Percentiles rank a stretch among this genome's conserved stretches.
Evolutionary conservation across 495 filamentous ascomycete genomes (phyloP).

Genomic region (Annulohypoxylon maeteangense): DNA sequence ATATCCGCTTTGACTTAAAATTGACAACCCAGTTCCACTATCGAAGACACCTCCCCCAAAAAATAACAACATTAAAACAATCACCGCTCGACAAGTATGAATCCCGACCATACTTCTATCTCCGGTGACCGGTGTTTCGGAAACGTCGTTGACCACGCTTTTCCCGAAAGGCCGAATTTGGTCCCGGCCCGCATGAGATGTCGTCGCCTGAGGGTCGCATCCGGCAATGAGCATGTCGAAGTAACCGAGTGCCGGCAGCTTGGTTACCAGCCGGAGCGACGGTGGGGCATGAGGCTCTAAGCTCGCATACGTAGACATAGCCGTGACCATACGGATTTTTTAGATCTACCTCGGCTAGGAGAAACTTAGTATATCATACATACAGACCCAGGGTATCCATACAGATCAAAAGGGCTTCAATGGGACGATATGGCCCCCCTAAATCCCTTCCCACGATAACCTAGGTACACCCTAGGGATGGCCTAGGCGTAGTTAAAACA

Average conservation of each 20-base stretch:
- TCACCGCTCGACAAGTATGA: neutral
- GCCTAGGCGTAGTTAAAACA: neutral
- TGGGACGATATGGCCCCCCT: conserved; percentile 4
- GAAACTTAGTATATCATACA: conserved; percentile 9
- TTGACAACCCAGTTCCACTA: neutral
- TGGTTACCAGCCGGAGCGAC: conserved; percentile 20
- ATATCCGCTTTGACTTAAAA: conserved; percentile 21
- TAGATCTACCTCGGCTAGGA: conserved; percentile 36
- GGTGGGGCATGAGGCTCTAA: conserved; percentile 32
- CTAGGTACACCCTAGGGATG: neutral
- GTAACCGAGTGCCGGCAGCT: conserved; percentile 35
- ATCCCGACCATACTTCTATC: neutral
- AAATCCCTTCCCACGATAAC: neutral
- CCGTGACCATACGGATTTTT: conserved; percentile 20
- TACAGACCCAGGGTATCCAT: neutral
- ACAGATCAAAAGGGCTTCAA: conserved; percentile 3
- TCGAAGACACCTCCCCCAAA: neutral
- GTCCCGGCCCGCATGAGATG: conserved; percentile 26
- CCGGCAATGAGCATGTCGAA: conserved; percentile 16
- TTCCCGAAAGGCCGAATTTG: conserved; percentile 42
- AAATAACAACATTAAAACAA: neutral
- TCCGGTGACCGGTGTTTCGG: conserved; percentile 9
- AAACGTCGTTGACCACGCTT: conserved; percentile 1
- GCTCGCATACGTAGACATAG: conserved; percentile 21
- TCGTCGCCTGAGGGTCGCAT: conserved; percentile 28